Conservation (phyloP, 108 stramenopile genomes). For the Fragilariopsis cylindrus region DNA sequence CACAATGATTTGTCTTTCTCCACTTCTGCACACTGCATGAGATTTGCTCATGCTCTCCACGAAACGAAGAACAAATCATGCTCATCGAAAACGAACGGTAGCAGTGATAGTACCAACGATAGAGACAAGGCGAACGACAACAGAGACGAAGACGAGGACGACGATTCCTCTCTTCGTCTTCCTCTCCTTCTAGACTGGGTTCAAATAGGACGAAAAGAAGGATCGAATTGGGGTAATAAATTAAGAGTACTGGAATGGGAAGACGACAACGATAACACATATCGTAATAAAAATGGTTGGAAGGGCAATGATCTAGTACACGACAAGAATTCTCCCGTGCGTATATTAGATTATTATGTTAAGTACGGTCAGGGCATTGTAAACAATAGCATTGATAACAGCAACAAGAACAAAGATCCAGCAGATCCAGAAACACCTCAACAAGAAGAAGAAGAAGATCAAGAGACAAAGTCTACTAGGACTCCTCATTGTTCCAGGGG, state of each 20-base stretch:
- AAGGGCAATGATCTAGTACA: conserved; percentile 73
- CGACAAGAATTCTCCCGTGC: conserved; percentile 55
- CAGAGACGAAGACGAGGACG: background rate
- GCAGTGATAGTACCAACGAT: background rate
- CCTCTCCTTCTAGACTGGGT: conserved; percentile 25
- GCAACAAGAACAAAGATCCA: background rate
- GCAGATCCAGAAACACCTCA: background rate
- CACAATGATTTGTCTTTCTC: too few species aligned
- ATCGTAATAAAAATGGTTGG: conserved; percentile 68
- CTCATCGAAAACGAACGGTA: too few species aligned
- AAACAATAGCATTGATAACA: background rate
- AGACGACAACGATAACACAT: conserved; percentile 30
- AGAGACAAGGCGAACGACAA: background rate
- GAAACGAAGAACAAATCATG: background rate
- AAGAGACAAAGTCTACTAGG: conserved; percentile 1
- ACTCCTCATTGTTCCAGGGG: conserved; percentile 4
- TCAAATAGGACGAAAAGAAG: background rate
- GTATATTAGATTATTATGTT: conserved; percentile 65
- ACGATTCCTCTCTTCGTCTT: background rate
- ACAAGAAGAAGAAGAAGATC: background rate
- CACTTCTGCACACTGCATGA: too few species aligned
- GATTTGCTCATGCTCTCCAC: too few species aligned
- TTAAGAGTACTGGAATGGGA: conserved; percentile 65
- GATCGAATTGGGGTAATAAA: conserved; percentile 46
- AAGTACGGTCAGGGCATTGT: conserved; percentile 27